These are phyloP conservation scores for Trypanosoma grayi DNA, from an alignment of 208 protist species.

Conservation along the genomic window DNA sequence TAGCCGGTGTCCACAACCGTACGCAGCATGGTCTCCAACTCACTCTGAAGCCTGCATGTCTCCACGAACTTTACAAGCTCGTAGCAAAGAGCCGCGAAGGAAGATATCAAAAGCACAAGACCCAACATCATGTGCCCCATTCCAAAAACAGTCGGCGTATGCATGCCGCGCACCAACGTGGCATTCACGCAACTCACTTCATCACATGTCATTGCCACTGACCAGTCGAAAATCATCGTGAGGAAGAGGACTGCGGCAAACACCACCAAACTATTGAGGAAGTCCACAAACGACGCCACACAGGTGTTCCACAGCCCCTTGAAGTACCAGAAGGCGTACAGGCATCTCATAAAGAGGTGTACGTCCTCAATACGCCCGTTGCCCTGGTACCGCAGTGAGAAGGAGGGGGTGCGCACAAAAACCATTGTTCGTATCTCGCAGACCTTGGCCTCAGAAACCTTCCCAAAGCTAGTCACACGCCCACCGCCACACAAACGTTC, in stretches of 20 bases:
- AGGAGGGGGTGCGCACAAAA: constrained; percentile 18
- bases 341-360: constrained; percentile 60
- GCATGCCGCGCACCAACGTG: constrained; percentile 34
- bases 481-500: too few species aligned
- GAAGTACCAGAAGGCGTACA: constrained; percentile 75
- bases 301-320: constrained; percentile 69
- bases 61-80: constrained; percentile 54
- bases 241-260: constrained; percentile 51
- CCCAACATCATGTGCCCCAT: constrained; percentile 23
- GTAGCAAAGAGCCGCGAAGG: constrained; percentile 36
- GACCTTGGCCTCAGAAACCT: too few species aligned
- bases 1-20: constrained; percentile 58
- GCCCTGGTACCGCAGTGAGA: constrained; percentile 46
- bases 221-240: constrained; percentile 66
- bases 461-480: too few species aligned
- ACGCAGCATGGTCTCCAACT: constrained; percentile 52
- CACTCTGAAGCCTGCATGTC: constrained; percentile 41
- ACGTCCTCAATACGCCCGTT: constrained; percentile 58
- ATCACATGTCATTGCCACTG: constrained; percentile 44
- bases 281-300: constrained; percentile 52
- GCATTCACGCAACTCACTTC: constrained; percentile 47
- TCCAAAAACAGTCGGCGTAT: constrained; percentile 44
- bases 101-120: constrained; percentile 48
- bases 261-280: constrained; percentile 62
- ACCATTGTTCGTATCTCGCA: too few species aligned